Percentiles rank a stretch among this genome's conserved stretches.
phyloP scores from a whole-genome alignment of 2,329 filamentous ascomycete genomes.

The Chlorencoelia australis region DNA sequence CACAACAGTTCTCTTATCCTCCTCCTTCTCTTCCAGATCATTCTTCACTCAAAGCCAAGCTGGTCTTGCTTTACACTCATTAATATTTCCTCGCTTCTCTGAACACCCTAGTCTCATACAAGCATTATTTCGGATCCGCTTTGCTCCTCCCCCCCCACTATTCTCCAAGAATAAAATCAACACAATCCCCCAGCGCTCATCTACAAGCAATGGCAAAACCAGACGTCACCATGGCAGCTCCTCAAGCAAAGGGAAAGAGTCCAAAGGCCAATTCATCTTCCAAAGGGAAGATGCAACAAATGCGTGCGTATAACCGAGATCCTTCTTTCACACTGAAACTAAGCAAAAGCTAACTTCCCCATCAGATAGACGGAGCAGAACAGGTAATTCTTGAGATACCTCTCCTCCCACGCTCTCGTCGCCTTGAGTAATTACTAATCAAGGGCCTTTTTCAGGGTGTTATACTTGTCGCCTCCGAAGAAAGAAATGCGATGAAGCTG shows the following conservation, averaged over 20 bases:
- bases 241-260: slow-evolving; percentile 50
- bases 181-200: slow-evolving; percentile 52
- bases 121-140: slow-evolving; percentile 7
- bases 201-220: slow-evolving; percentile 29
- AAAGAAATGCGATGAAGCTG: slow-evolving; percentile 61
- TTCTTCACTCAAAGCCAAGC: slow-evolving; percentile 21
- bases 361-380: too few relatives aligned
- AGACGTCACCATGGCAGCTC: slow-evolving; percentile 43
- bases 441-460: too few relatives aligned
- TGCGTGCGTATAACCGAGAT: too few relatives aligned
- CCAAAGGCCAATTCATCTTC: slow-evolving; percentile 44
- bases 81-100: slow-evolving; percentile 26
- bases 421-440: too few relatives aligned
- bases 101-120: slow-evolving; percentile 6
- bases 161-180: slow-evolving; percentile 45
- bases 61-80: slow-evolving; percentile 30
- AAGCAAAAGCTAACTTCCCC: too few relatives aligned
- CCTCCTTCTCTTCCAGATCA: slow-evolving; percentile 21
- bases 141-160: slow-evolving; percentile 17
- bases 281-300: slow-evolving; percentile 63
- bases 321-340: too few relatives aligned
- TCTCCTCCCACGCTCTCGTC: too few relatives aligned
- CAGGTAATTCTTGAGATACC: too few relatives aligned
- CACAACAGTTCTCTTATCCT: slow-evolving; percentile 10
- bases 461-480: slow-evolving; percentile 58